Base-by-base conservation (phyloP, 768 basidiomycete genomes). In the Trametopsis cervina region DNA sequence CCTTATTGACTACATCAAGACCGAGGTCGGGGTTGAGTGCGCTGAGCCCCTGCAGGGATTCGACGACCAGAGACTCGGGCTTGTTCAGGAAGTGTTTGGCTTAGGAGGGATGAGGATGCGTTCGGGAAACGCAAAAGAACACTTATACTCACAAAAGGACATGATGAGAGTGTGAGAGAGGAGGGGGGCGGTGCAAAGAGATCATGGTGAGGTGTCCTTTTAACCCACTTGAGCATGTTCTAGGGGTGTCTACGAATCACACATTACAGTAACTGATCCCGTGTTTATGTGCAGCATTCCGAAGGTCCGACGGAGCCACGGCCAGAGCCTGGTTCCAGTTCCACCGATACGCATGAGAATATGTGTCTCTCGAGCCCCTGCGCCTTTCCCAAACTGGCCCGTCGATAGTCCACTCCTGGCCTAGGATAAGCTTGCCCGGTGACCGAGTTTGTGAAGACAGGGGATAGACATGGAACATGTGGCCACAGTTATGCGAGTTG, bases 81-180 rank as follows among this genome's bases (percentile, higher is more conserved):
- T 73, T 61, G 65, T 93, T 92, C 52, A 88, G 54, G 53, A 96
- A 78, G 69, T 96, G 93, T 59, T 95, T 93, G 37, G 62, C 66
- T 67, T 15, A 11, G 27, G 25, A 12, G 46, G 44, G 10, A 3
- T 12, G 17, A 38, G 35, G 35, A 20, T 23, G 27, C 27, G 27
- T 17, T 15, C 18, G 11, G 12, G 15, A 44, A 18, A 9, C 27
- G 6, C 15, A 36, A 10, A 13, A 46, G 22, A 17, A 11, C 17
- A 25, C 33, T 17, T 5, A 25, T 2, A 45, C 55, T 40, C 35
- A 55, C 58, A 46, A 17, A 54, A 44, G 39, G 55, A 57, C 58
- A 59, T 57, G 44, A 35, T 35, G 2, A 39, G 7, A 40, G 12
- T 9, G 27, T 23, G n/a, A 46, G 22, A 40, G 13, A 23, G 41